These are phyloP conservation scores for Macadamia tetraphylla DNA, from an alignment of 164 flowering plant species.

Conservation along the genomic window DNA sequence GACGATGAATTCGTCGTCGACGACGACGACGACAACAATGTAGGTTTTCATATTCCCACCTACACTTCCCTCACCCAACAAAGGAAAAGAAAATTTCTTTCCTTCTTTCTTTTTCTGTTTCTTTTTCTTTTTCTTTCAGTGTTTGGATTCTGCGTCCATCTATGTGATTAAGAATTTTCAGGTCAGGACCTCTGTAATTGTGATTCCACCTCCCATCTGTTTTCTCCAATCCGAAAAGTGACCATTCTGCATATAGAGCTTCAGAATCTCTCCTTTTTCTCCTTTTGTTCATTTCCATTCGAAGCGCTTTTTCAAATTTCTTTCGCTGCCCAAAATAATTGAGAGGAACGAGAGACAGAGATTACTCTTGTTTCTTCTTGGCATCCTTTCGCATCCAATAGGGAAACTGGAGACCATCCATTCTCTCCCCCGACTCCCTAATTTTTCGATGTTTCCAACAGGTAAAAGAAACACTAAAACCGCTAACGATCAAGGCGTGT, in stretches of 20 bases:
- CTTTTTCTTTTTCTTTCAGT: neutral
- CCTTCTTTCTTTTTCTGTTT: neutral
- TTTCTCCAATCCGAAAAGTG: neutral
- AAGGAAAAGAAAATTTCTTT: neutral
- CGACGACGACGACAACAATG: constrained; percentile 2
- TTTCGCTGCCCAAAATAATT: too few relatives aligned
- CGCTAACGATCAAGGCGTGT: neutral
- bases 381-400: too few relatives aligned
- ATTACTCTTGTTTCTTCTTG: too few relatives aligned
- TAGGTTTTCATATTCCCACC: neutral
- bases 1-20: constrained; percentile 8
- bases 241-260: neutral
- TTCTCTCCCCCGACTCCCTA: too few relatives aligned
- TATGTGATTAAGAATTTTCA: too few relatives aligned
- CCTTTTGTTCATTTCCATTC: too few relatives aligned
- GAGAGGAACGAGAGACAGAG: too few relatives aligned
- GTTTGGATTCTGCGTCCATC: neutral
- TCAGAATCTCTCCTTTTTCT: neutral
- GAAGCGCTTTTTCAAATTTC: too few relatives aligned
- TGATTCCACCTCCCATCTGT: neutral
- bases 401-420: too few relatives aligned
- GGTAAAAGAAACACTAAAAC: neutral
- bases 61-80: too few relatives aligned
- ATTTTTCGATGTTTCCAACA: neutral
- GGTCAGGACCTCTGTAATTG: neutral